Evolutionary conservation across 2,329 filamentous ascomycete genomes (phyloP).

Genomic region (Ophiostoma angusticollis): DNA sequence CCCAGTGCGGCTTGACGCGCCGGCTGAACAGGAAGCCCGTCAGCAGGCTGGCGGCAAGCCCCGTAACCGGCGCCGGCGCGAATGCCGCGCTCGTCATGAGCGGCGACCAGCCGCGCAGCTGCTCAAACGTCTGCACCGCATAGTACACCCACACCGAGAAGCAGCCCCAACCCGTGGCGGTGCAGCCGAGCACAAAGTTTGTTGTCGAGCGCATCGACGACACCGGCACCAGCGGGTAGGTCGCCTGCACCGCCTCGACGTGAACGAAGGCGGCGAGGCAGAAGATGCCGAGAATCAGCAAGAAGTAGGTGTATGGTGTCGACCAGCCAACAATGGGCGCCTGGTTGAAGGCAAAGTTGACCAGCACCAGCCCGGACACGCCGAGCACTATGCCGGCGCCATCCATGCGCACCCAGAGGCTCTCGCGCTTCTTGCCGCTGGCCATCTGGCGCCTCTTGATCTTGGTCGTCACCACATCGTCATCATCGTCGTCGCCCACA

Average conservation of each 20-base stretch:
- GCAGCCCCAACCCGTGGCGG: constrained; percentile 29
- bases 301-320: constrained; percentile 35
- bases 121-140: constrained; percentile 25
- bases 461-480: neutral
- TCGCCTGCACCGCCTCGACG: constrained; percentile 28
- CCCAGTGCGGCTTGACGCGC: constrained; percentile 22
- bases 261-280: constrained; percentile 37
- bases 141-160: constrained; percentile 31
- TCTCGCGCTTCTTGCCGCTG: neutral
- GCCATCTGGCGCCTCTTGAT: neutral
- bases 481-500: neutral
- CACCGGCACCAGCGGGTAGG: constrained; percentile 39
- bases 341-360: constrained; percentile 49
- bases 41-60: constrained; percentile 31
- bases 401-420: constrained; percentile 18
- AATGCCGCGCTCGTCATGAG: constrained; percentile 33
- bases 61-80: constrained; percentile 30
- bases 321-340: constrained; percentile 40
- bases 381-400: constrained; percentile 23
- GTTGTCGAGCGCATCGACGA: constrained; percentile 30
- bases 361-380: constrained; percentile 36
- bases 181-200: constrained; percentile 36
- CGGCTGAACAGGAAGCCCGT: constrained; percentile 30
- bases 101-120: constrained; percentile 25
- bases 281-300: constrained; percentile 38